Evolutionary conservation across 495 filamentous ascomycete species (phyloP), one percentile per base, ranked within the genome.

Genomic region (Apiosordaria backusii): DNA sequence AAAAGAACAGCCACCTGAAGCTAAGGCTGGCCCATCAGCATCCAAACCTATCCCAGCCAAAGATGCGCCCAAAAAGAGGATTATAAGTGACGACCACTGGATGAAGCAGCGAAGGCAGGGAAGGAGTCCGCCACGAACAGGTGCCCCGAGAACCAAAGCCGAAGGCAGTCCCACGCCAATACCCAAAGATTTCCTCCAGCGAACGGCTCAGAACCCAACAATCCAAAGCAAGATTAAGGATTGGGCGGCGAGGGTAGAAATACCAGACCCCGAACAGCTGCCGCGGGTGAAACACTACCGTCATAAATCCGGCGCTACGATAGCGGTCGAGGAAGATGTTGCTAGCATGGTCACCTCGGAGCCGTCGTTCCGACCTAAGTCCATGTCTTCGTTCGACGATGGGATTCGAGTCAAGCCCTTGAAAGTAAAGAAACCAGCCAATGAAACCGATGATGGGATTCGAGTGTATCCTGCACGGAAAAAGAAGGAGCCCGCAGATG

Each of bases 21-120:
- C 73, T 7, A 55, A 50, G 23, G 50, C 65, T 22, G 60, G 61
- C 15, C 15, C 50, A 2, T 24, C 60, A 6, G 9, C 64, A 4
- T 63, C 68, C 10, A 64, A 24, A 24, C 58, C 69, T 16, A 70
- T 62, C 18, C 59, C 59, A 53, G 67, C 73, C 18, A 77, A 74
- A 52, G 71, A 60, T 29, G 68, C 75, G 21, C 91, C 91, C 5
- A 87, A 87, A 70, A 94, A 92, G 80, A 84, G 90, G 58, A 87
- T 94, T 23, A 83, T 94, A 22, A 92, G 90, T 70, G 91, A 94
- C 76, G 86, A 87, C 50, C 88, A 94, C 68, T 94, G 90, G 90
- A 82, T 84, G 77, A 84, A 83, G 71, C 73, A 83, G 71, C 73
- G 78, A 27, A 75, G 78, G 63, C 81, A 80, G 55, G 84, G 82